These are phyloP conservation scores for Geotrichum carabidarum DNA, from an alignment of 1,139 yeast species.

Conservation along the genomic window DNA sequence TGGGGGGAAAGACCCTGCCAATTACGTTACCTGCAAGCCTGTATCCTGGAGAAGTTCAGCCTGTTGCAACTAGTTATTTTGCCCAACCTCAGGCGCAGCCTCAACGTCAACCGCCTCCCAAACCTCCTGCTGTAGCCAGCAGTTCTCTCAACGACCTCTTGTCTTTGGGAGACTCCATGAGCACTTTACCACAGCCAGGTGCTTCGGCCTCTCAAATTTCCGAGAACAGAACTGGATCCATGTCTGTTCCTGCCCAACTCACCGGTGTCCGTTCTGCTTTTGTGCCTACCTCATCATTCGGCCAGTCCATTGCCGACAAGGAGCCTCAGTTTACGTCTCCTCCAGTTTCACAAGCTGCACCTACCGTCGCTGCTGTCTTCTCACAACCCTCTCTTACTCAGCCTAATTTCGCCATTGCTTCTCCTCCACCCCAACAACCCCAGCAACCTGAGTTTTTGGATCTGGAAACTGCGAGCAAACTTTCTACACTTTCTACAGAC, in stretches of 20 bases:
- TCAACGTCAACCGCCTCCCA: slow-evolving; percentile 30
- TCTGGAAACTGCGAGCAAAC: slow-evolving; percentile 53
- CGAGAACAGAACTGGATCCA: slow-evolving; percentile 14
- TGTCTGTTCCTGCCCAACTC: slow-evolving; percentile 22
- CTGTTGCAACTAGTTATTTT: slow-evolving; percentile 17
- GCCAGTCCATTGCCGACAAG: slow-evolving; percentile 50
- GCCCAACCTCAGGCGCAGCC: slow-evolving; percentile 22
- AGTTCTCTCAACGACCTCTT: slow-evolving; percentile 34
- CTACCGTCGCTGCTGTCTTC: slow-evolving; percentile 16
- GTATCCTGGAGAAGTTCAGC: slow-evolving; percentile 22
- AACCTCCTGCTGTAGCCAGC: slow-evolving; percentile 27
- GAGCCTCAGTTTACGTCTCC: slow-evolving; percentile 8
- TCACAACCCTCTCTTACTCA: slow-evolving; percentile 24
- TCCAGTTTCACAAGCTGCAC: slow-evolving; percentile 7
- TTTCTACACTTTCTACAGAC: slow-evolving; percentile 77
- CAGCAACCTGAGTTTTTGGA: slow-evolving; percentile 53
- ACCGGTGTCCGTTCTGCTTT: slow-evolving; percentile 43
- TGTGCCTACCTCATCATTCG: slow-evolving; percentile 65
- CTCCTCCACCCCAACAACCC: slow-evolving; percentile 19
- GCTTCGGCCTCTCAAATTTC: slow-evolving; percentile 28
- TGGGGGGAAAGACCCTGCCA: slow-evolving; percentile 75
- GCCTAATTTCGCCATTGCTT: slow-evolving; percentile 23
- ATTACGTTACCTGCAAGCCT: slow-evolving; percentile 40
- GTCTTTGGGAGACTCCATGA: slow-evolving; percentile 39
- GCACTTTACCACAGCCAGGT: slow-evolving; percentile 24